A percentile compares a stretch with the other conserved stretches of the same genome.
Conservation (phyloP, 257 asterid species). For the Avicennia marina region DNA sequence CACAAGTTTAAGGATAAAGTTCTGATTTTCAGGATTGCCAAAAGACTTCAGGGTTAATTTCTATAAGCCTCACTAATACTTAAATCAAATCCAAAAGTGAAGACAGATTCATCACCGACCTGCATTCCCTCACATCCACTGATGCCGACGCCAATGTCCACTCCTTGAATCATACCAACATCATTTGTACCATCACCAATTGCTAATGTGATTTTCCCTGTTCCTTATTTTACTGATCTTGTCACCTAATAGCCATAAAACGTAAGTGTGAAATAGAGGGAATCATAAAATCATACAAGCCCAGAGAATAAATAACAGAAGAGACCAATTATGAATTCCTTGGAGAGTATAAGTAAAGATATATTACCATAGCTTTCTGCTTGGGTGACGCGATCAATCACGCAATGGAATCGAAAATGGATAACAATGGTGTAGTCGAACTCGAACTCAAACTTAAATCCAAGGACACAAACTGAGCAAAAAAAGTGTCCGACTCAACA, state of each 20-base stretch:
- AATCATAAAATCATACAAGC: slow-evolving; percentile 7
- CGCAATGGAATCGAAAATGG: too few species aligned
- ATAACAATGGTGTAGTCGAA: too few species aligned
- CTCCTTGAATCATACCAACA: slow-evolving; percentile 99
- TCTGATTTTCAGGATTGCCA: not conserved
- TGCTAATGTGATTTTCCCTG: slow-evolving; percentile 90
- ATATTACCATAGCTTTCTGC: slow-evolving; percentile 89
- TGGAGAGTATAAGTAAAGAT: not conserved
- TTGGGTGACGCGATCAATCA: too few species aligned
- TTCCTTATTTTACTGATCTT: slow-evolving; percentile 90
- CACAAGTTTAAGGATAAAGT: not conserved
- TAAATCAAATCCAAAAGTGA: slow-evolving; percentile 1
- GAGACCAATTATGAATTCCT: not conserved
- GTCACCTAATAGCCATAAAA: slow-evolving; percentile 57
- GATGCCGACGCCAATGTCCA: slow-evolving; percentile 98
- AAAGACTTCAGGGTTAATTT: not conserved
- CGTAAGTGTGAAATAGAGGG: slow-evolving; percentile 10
- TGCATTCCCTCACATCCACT: slow-evolving; percentile 99
- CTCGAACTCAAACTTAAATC: too few species aligned
- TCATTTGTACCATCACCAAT: slow-evolving; percentile 99
- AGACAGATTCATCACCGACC: slow-evolving; percentile 46
- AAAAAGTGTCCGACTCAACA: too few species aligned
- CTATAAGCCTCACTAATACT: not conserved
- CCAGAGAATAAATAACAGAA: not conserved
- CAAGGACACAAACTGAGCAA: too few species aligned